Percentiles rank a stretch among this genome's conserved stretches.
These are phyloP conservation scores for Phytophthora fragariaefolia DNA, from an alignment of 352 stramenopile genomes.

Conservation along the genomic window DNA sequence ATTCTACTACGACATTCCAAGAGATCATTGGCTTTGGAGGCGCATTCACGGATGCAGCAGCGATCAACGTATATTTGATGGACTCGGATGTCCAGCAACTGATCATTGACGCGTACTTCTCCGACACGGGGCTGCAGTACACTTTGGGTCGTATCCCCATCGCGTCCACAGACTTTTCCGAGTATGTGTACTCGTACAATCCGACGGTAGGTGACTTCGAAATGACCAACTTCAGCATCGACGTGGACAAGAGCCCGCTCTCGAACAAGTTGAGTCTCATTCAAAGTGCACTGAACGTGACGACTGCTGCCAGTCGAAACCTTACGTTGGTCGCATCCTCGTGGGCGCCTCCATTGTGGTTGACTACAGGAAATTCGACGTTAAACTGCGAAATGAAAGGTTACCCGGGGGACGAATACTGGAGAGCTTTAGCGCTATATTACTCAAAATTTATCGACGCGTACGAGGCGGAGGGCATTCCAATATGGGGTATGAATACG, in stretches of 20 bases:
- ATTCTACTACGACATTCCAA: slow-evolving; percentile 49
- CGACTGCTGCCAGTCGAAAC: slow-evolving; percentile 20
- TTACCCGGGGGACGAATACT: slow-evolving; percentile 44
- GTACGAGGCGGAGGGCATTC: slow-evolving; percentile 56
- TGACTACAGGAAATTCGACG: slow-evolving; percentile 62
- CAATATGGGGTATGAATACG: slow-evolving; percentile 68
- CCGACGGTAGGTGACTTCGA: slow-evolving; percentile 36
- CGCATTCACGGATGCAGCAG: neutral
- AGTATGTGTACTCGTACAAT: slow-evolving; percentile 51
- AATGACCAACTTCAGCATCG: slow-evolving; percentile 66
- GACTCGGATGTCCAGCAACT: slow-evolving; percentile 50
- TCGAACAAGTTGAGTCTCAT: slow-evolving; percentile 49
- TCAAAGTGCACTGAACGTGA: slow-evolving; percentile 38
- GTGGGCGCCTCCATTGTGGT: slow-evolving; percentile 79
- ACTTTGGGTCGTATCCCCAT: slow-evolving; percentile 72
- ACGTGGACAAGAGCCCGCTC: slow-evolving; percentile 53
- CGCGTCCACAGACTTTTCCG: slow-evolving; percentile 76
- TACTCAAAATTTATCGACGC: slow-evolving; percentile 78
- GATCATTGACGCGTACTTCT: slow-evolving; percentile 70
- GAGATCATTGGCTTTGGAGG: slow-evolving; percentile 66
- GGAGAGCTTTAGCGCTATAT: slow-evolving; percentile 67
- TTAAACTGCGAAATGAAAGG: slow-evolving; percentile 50
- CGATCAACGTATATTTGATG: slow-evolving; percentile 72
- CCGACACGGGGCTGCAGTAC: slow-evolving; percentile 61
- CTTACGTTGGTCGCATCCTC: slow-evolving; percentile 67